Percentiles rank a stretch among this genome's conserved stretches.
Conservation (phyloP, 176 grass and related monocot genomes). For the Alopecurus myosuroides region DNA sequence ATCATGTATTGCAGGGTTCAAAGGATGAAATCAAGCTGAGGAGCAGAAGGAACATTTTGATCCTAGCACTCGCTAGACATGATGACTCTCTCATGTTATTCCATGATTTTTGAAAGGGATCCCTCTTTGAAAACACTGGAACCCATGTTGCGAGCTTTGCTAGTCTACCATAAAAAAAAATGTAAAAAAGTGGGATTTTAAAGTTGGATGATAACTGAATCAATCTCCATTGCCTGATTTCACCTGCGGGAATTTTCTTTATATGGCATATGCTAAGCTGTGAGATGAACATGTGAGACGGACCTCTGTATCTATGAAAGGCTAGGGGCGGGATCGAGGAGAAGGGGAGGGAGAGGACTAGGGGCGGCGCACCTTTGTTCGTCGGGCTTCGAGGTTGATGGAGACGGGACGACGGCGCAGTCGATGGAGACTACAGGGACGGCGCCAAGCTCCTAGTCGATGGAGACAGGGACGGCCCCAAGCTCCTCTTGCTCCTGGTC, state of each 20-base stretch:
- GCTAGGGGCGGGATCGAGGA: too few species aligned
- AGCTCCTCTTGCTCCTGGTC: too few species aligned
- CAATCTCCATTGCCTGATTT: neutral
- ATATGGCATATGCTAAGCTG: neutral
- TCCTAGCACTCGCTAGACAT: slow-evolving; percentile 50
- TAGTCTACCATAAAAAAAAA: neutral
- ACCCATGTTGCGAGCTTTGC: neutral
- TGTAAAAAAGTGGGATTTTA: neutral
- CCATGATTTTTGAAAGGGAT: slow-evolving; percentile 41
- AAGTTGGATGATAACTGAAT: neutral
- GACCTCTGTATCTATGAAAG: too few species aligned
- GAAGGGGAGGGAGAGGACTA: too few species aligned
- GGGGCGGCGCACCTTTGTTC: too few species aligned
- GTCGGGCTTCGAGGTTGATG: too few species aligned
- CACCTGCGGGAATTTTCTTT: neutral
- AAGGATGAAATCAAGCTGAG: slow-evolving; percentile 39
- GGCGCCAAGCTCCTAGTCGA: too few species aligned
- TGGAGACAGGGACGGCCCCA: too few species aligned
- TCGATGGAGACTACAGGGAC: too few species aligned
- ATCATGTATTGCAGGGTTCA: slow-evolving; percentile 39
- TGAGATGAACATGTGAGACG: too few species aligned
- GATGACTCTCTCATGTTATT: slow-evolving; percentile 70
- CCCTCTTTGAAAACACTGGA: slow-evolving; percentile 22
- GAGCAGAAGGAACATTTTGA: slow-evolving; percentile 36
- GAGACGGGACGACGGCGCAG: too few species aligned